phyloP scores from a whole-genome alignment of 176 grass and related monocot species.

The Secale cereale region DNA sequence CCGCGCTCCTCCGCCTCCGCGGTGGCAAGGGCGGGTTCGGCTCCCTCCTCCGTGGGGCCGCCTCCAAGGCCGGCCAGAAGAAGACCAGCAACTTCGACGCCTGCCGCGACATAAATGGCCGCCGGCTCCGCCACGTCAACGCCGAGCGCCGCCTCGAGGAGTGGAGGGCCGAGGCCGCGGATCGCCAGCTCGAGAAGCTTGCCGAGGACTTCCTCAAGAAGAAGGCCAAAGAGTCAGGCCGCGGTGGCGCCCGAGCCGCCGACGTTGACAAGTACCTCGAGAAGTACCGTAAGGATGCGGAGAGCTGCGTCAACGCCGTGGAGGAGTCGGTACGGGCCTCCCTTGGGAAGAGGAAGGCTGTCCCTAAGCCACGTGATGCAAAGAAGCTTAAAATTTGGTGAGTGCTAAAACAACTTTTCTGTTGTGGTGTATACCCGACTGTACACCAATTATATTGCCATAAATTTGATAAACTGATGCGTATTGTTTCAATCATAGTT shows the following conservation, averaged over 20 bases:
- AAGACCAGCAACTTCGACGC: slow-evolving; percentile 98
- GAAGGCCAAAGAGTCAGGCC: slow-evolving; percentile 68
- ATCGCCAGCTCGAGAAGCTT: slow-evolving; percentile 77
- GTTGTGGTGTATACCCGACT: background rate
- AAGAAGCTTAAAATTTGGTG: slow-evolving; percentile 94
- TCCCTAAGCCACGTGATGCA: slow-evolving; percentile 37
- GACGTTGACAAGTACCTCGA: slow-evolving; percentile 93
- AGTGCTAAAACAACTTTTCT: background rate
- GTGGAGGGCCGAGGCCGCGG: slow-evolving; percentile 76
- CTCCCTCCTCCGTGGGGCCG: slow-evolving; percentile 86
- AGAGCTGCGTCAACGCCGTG: slow-evolving; percentile 67
- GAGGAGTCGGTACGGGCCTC: slow-evolving; percentile 81
- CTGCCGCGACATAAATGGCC: slow-evolving; percentile 92
- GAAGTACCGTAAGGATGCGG: slow-evolving; percentile 77
- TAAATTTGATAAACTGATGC: background rate
- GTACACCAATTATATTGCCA: background rate
- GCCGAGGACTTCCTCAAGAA: slow-evolving; percentile 86
- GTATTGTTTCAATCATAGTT: background rate
- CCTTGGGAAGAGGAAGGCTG: slow-evolving; percentile 76
- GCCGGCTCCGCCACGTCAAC: slow-evolving; percentile 89
- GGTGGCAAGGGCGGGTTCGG: slow-evolving; percentile 97
- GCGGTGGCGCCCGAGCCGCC: slow-evolving; percentile 17
- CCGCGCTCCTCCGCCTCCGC: slow-evolving; percentile 66
- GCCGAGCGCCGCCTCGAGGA: slow-evolving; percentile 94
- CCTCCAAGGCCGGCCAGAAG: slow-evolving; percentile 95